Evolutionary conservation across 768 basidiomycete genomes (phyloP), one percentile per base, ranked within the genome.

Genomic region (Panellus pusillus): DNA sequence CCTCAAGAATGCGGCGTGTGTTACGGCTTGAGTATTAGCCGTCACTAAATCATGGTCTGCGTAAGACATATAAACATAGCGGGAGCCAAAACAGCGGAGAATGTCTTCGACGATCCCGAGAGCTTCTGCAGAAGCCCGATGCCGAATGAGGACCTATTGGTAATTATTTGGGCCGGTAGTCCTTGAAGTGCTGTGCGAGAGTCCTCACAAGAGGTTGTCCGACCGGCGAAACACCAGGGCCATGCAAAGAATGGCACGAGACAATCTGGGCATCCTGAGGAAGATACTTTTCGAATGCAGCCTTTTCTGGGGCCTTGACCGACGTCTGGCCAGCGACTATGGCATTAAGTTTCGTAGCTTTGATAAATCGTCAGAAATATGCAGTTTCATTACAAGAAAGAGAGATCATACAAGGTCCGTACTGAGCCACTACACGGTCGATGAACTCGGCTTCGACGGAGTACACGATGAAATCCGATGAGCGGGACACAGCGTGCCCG

Each of bases 1-100:
- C 95, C 87, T 93, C 17, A 99, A 76, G 75, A 98, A 98, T 0
- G 97, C 97, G 12, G 96, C 96, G 63, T 99, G 97, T 0, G 93
- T 98, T 13, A 97, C 96, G 0, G 96, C 97, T 70, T 99, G 97
- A 0, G 97, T 98, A 62, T 98, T 98, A 12, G 97, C 97, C 0
- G 97, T 99, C 44, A 98, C 91, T 38, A 83, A 77, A 64, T 99
- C 97, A 65, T 99, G 97, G 49, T 98, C 93, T 57, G 95, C 91
- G 70, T 97, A 98, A n/a, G 86, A 87, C 37, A 99, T 76, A 67
- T 98, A 86, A 36, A 99, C 96, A 62, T 85, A 92, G 50, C 94
- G 84, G 2, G 90, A 92, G 42, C 81, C 77, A 64, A 98, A 84
- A 15, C 87, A 87, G 5, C 77, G 75, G 46, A 99, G 80, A 35